Base-by-base conservation (phyloP, 2,329 filamentous ascomycete species). In the Alternaria tenuissima region DNA sequence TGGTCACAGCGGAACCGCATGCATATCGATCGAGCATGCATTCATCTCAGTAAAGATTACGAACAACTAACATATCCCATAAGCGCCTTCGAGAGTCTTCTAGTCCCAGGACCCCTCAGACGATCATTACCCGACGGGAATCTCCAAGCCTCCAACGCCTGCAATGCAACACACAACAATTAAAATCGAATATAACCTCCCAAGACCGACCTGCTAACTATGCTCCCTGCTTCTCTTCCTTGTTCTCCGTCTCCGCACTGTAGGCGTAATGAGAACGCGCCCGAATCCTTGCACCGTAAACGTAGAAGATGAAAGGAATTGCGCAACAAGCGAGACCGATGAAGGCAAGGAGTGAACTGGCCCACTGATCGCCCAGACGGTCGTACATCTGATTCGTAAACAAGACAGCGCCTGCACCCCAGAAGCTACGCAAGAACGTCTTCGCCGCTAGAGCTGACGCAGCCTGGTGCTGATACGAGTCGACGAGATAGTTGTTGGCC, bases 301-400 rank as follows among this genome's bases (percentile, higher is more conserved):
- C 87, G 83, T 90, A 96, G 80, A 97, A 96, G 26, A 92, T 77
- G 75, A 89, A 96, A 0, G 93, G 93, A 66, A 96, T 96, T 0
- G 83, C 87, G 76, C 92, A 96, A 81, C 92, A 96, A 0, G 87
- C 89, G 6, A 96, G 80, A 16, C 85, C 87, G 67, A 96, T 83
- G 68, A 94, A 94, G 0, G 86, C 91, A 8, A 95, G 80, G 9
- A 95, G 82, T 0, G 85, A 85, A 51, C 87, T 88, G 0, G 92
- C 92, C 91, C 92, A 94, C 75, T 92, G 88, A 77, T 93, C 84
- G 8, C 88, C 88, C 14, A 94, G 82, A 3, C 88, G 84, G 39
- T 70, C 63, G 59, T 78, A 79, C 91, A 95, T 94, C 77, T 94
- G 91, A 65, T 86, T 84, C 0, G 92, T 94, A 79, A 95, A 95